Percentiles rank a stretch among this genome's conserved stretches.
These are phyloP conservation scores for Cochliopodium minus DNA, from an alignment of 208 protist species.

Conservation along the genomic window DNA sequence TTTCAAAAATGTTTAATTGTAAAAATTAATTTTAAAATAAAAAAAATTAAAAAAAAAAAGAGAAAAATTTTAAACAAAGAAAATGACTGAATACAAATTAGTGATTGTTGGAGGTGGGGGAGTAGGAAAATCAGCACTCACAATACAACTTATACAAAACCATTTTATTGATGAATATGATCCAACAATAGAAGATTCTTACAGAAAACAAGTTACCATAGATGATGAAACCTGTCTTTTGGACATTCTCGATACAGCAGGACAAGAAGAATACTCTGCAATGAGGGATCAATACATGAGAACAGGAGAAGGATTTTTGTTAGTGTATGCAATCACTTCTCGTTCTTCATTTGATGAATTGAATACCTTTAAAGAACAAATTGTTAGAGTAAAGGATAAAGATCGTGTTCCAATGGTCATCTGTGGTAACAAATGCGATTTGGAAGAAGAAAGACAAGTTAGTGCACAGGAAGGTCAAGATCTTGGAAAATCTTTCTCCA, in stretches of 20 bases:
- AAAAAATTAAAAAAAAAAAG: too few species aligned
- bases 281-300: conserved; percentile 29
- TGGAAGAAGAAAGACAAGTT: conserved; percentile 33
- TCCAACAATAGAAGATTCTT: conserved; percentile 48
- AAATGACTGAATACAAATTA: too few species aligned
- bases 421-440: conserved; percentile 40
- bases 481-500: too few species aligned
- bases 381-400: conserved; percentile 35
- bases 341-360: conserved; percentile 34
- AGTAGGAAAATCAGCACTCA: conserved; percentile 1
- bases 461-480: conserved; percentile 4
- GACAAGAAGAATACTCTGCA: conserved; percentile 35
- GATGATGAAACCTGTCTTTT: conserved; percentile 34
- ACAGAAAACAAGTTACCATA: conserved; percentile 36
- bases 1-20: too few species aligned
- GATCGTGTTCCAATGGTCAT: conserved; percentile 32
- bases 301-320: conserved; percentile 33
- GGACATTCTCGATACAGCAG: conserved; percentile 56
- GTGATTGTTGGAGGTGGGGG: conserved; percentile 4
- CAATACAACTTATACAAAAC: conserved; percentile 1
- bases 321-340: conserved; percentile 32
- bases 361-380: conserved; percentile 22
- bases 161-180: conserved; percentile 32
- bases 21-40: too few species aligned
- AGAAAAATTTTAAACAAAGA: too few species aligned